Conservation (phyloP, 768 basidiomycete genomes). For the Boletus rubescentipes region DNA sequence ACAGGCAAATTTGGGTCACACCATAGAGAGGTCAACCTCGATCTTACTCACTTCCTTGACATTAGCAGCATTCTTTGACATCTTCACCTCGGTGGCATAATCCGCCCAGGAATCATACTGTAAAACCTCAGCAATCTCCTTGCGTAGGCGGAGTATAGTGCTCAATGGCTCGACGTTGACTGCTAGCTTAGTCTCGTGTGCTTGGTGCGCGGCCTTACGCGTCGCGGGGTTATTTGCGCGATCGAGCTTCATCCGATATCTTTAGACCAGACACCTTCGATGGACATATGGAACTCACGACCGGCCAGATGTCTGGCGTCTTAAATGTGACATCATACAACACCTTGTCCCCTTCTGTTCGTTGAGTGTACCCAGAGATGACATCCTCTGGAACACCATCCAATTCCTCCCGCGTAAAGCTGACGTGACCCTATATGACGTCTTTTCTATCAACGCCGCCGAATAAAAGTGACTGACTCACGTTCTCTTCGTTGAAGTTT, state of each 20-base stretch:
- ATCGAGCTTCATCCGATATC: slow-evolving; percentile 55
- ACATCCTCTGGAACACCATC: slow-evolving; percentile 81
- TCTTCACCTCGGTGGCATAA: slow-evolving; percentile 78
- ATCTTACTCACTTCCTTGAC: slow-evolving; percentile 49
- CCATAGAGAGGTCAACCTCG: neutral
- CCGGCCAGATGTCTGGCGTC: slow-evolving; percentile 75
- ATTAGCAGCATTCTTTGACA: slow-evolving; percentile 67
- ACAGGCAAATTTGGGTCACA: neutral
- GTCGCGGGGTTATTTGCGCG: slow-evolving; percentile 67
- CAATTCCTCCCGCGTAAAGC: slow-evolving; percentile 70
- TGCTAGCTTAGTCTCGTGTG: slow-evolving; percentile 61
- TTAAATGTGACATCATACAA: slow-evolving; percentile 76
- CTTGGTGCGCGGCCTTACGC: slow-evolving; percentile 61
- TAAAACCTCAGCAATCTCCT: slow-evolving; percentile 62
- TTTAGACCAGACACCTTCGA: neutral
- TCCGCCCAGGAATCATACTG: slow-evolving; percentile 81
- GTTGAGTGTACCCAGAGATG: slow-evolving; percentile 69
- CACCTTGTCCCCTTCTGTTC: slow-evolving; percentile 52
- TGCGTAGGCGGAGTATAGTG: slow-evolving; percentile 66
- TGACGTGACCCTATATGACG: slow-evolving; percentile 49
- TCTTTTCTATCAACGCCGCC: neutral
- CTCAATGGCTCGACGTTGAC: slow-evolving; percentile 70
- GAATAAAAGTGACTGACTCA: slow-evolving; percentile 26
- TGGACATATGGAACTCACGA: slow-evolving; percentile 44
- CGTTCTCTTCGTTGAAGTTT: slow-evolving; percentile 88